phyloP scores from a whole-genome alignment of 73 alveolate genomes.

The Tetrahymena elliotti region DNA sequence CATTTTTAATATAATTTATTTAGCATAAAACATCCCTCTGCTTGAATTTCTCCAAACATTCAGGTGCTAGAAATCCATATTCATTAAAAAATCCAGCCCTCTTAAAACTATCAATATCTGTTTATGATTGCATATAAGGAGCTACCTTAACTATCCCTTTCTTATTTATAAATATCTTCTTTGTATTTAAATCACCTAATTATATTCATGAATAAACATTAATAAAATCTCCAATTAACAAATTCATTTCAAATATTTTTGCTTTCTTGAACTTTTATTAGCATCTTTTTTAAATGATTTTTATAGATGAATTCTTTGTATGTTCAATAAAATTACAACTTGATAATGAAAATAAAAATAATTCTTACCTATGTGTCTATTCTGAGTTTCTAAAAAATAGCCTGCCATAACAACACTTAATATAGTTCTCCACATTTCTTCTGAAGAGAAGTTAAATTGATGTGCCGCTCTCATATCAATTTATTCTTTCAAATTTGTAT shows the following conservation, averaged over 20 bases:
- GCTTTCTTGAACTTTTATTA: background rate
- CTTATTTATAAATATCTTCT: background rate
- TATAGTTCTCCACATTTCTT: background rate
- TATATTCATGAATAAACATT: background rate
- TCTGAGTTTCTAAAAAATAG: background rate
- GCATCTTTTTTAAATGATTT: too few species aligned
- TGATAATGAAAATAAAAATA: too few species aligned
- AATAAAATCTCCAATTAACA: background rate
- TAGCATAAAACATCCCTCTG: background rate
- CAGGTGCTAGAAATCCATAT: background rate
- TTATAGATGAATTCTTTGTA: too few species aligned
- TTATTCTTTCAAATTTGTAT: background rate
- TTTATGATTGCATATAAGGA: background rate
- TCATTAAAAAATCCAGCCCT: background rate
- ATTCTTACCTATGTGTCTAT: background rate
- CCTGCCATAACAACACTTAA: background rate
- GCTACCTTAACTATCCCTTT: background rate
- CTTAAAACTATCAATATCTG: background rate
- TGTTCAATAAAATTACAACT: too few species aligned
- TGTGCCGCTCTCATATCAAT: background rate
- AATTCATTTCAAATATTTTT: background rate
- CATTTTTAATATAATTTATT: background rate
- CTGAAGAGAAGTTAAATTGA: background rate
- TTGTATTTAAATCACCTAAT: background rate
- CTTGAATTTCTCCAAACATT: background rate